Conservation (phyloP, 2,329 filamentous ascomycete genomes). For the Colletotrichum kahawae region DNA sequence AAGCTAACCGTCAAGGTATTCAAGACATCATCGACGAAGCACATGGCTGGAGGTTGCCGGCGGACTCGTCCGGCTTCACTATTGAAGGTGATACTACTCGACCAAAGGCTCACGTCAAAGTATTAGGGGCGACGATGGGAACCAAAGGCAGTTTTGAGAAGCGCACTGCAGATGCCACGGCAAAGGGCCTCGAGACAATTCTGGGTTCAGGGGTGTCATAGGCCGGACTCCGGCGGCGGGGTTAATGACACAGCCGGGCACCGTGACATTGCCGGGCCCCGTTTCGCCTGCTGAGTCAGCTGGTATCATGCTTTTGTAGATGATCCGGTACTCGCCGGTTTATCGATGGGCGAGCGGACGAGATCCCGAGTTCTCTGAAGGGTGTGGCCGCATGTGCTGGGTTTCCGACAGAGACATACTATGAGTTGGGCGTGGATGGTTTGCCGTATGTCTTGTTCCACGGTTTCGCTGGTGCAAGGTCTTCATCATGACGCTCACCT, state of each 20-base stretch:
- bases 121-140: neutral
- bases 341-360: neutral
- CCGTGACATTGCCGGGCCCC: too few species aligned
- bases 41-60: neutral
- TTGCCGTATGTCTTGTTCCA: too few species aligned
- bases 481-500: too few species aligned
- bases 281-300: neutral
- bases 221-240: neutral
- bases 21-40: neutral
- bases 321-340: too few species aligned
- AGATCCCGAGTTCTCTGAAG: neutral
- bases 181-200: neutral
- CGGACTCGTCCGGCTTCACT: neutral
- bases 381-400: too few species aligned
- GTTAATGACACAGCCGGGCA: neutral
- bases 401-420: too few species aligned
- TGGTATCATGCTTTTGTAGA: neutral
- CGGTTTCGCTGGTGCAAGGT: too few species aligned
- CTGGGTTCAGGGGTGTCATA: neutral
- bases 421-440: too few species aligned
- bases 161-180: neutral
- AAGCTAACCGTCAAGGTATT: neutral
- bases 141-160: neutral
- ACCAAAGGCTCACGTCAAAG: neutral
- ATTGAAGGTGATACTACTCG: neutral